These are phyloP conservation scores for Aureobasidium sp. DNA, from an alignment of 2,329 filamentous ascomycete species.

Conservation along the genomic window DNA sequence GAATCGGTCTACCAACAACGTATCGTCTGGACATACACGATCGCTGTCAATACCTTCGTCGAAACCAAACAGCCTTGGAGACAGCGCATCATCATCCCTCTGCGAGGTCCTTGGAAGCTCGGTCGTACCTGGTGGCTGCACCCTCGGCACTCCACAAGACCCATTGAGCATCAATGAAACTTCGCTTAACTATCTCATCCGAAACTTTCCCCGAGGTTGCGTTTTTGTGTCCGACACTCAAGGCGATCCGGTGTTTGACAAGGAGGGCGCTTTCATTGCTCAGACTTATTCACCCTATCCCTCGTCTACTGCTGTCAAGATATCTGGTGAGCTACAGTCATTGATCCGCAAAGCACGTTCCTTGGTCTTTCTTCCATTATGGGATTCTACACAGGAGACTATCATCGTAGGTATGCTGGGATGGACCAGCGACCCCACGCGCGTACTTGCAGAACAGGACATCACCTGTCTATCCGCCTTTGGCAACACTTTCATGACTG, in stretches of 20 bases:
- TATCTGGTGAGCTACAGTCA: not conserved
- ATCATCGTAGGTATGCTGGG: conserved; percentile 36
- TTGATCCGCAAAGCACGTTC: conserved; percentile 19
- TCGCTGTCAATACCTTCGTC: not conserved
- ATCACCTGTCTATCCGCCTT: conserved; percentile 31
- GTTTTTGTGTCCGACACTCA: not conserved
- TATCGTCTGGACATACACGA: not conserved
- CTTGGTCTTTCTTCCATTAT: conserved; percentile 41
- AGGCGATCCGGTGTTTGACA: not conserved
- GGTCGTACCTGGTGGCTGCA: not conserved
- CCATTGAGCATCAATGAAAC: not conserved
- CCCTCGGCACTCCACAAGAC: not conserved
- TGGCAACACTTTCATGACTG: conserved; percentile 47
- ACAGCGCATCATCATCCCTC: not conserved
- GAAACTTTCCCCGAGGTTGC: not conserved
- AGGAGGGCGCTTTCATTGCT: not conserved
- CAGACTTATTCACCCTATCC: not conserved
- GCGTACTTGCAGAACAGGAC: conserved; percentile 20
- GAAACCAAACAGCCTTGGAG: too few relatives aligned
- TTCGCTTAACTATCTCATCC: not conserved
- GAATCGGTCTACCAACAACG: conserved; percentile 15
- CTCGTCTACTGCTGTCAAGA: not conserved
- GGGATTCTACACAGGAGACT: conserved; percentile 33
- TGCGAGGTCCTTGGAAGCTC: not conserved
- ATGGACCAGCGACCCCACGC: conserved; percentile 32